Evolutionary conservation across 345 rosid genomes (phyloP).

Genomic region (Acer campestre): DNA sequence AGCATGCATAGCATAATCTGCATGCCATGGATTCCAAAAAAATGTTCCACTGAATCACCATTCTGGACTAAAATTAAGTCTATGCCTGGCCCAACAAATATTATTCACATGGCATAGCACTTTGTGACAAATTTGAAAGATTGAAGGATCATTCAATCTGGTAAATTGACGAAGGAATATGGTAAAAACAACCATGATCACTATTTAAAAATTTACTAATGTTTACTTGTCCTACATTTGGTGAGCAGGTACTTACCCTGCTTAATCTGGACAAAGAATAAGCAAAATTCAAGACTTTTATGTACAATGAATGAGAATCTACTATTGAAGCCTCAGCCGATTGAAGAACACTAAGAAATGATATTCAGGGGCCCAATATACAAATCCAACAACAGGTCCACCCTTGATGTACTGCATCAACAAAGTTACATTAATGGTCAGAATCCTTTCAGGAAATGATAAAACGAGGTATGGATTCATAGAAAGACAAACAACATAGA

Average conservation of each 20-base stretch:
- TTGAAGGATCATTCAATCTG: not conserved
- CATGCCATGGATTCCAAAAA: not conserved
- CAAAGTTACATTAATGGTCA: conserved; percentile 19
- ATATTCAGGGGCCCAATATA: conserved; percentile 96
- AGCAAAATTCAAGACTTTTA: conserved; percentile 21
- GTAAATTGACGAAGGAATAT: not conserved
- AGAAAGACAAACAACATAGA: not conserved
- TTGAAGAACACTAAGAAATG: conserved; percentile 92
- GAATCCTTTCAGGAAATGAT: conserved; percentile 3
- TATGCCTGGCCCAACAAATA: not conserved
- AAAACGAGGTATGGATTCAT: not conserved
- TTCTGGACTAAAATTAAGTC: not conserved
- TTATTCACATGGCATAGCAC: not conserved
- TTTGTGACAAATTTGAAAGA: not conserved
- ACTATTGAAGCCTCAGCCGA: conserved; percentile 74
- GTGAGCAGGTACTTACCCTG: conserved; percentile 31
- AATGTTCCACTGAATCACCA: not conserved
- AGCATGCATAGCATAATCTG: not conserved
- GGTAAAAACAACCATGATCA: too few relatives aligned
- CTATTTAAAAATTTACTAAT: not conserved
- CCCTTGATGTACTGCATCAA: conserved; percentile 78
- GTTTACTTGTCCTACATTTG: not conserved
- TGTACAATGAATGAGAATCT: conserved; percentile 37
- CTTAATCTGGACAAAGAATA: conserved; percentile 21
- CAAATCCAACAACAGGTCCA: conserved; percentile 95